phyloP scores from a whole-genome alignment of 2,329 filamentous ascomycete genomes.

The Tolypocladium album region DNA sequence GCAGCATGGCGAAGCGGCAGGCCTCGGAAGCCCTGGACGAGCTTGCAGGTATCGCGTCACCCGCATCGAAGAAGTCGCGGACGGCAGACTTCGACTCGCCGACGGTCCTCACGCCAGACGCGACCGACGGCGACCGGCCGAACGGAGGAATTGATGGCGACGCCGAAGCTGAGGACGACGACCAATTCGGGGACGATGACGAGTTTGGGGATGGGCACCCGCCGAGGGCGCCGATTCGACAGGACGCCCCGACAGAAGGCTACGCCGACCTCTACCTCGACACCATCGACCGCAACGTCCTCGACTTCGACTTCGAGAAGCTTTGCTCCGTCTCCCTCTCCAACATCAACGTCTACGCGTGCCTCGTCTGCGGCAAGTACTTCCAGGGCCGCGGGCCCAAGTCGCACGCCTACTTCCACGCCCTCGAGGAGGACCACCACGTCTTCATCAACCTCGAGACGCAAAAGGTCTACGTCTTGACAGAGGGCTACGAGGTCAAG shows the following conservation, averaged over 20 bases:
- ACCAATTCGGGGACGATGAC: conserved; percentile 19
- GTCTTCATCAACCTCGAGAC: conserved; percentile 97
- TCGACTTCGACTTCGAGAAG: conserved; percentile 99
- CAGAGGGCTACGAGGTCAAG: conserved; percentile 93
- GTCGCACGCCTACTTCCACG: conserved; percentile 95
- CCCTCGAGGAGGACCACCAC: conserved; percentile 89
- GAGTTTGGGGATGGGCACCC: conserved; percentile 28
- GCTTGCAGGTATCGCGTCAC: conserved; percentile 41
- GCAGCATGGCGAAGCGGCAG: conserved; percentile 41
- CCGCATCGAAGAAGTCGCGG: conserved; percentile 48
- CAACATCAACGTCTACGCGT: conserved; percentile 98
- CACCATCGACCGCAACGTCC: conserved; percentile 83
- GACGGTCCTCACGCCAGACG: conserved; percentile 3
- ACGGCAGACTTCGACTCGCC: conserved; percentile 34
- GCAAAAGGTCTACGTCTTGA: conserved; percentile 82
- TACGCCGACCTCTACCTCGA: conserved; percentile 97
- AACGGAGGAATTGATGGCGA: conserved; percentile 7
- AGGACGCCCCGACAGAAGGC: conserved; percentile 70
- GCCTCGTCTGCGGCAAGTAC: conserved; percentile 95
- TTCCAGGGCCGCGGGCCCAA: conserved; percentile 89
- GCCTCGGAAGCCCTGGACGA: conserved; percentile 52
- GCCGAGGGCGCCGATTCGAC: conserved; percentile 44
- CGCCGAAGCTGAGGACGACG: conserved; percentile 12
- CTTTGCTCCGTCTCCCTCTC: conserved; percentile 91
- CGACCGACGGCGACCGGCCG: neutral